phyloP scores from a whole-genome alignment of 805 yeast genomes.

The Clavispora carvajalis region DNA sequence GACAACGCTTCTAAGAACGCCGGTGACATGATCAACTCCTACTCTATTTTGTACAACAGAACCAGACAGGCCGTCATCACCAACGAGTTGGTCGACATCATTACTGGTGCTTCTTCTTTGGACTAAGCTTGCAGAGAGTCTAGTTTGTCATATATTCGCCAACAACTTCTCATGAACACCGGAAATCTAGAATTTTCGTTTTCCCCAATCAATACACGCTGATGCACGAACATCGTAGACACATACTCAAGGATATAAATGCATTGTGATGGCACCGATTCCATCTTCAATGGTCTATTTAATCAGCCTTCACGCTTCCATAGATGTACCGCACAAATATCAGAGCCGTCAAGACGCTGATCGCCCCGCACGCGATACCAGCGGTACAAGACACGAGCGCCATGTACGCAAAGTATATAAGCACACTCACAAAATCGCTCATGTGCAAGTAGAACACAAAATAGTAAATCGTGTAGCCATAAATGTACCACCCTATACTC shows the following conservation, averaged over 20 bases:
- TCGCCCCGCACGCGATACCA: conserved; percentile 70
- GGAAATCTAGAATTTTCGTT: conserved; percentile 1
- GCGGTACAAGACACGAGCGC: conserved; percentile 55
- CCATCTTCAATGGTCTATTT: conserved; percentile 6
- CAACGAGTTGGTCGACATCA: conserved; percentile 98
- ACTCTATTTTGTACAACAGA: conserved; percentile 98
- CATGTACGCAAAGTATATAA: conserved; percentile 71
- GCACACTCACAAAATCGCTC: conserved; percentile 58
- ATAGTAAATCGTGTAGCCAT: conserved; percentile 64
- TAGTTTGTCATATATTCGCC: conserved; percentile 2
- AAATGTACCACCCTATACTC: conserved; percentile 68
- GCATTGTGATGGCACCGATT: background rate
- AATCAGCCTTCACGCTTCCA: conserved; percentile 53
- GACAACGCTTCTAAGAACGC: conserved; percentile 99
- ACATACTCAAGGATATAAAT: background rate
- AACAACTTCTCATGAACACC: conserved; percentile 1
- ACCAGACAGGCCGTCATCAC: conserved; percentile 20
- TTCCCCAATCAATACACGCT: conserved; percentile 6
- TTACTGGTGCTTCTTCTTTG: conserved; percentile 99
- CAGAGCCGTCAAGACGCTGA: conserved; percentile 65
- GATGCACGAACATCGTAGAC: conserved; percentile 3
- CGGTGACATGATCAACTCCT: conserved; percentile 95
- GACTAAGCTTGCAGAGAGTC: conserved; percentile 45
- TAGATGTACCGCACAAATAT: conserved; percentile 60
- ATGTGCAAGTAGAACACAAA: conserved; percentile 52